Evolutionary conservation across 2,329 filamentous ascomycete genomes (phyloP).

Genomic region (Ophidiomyces ophidiicola): DNA sequence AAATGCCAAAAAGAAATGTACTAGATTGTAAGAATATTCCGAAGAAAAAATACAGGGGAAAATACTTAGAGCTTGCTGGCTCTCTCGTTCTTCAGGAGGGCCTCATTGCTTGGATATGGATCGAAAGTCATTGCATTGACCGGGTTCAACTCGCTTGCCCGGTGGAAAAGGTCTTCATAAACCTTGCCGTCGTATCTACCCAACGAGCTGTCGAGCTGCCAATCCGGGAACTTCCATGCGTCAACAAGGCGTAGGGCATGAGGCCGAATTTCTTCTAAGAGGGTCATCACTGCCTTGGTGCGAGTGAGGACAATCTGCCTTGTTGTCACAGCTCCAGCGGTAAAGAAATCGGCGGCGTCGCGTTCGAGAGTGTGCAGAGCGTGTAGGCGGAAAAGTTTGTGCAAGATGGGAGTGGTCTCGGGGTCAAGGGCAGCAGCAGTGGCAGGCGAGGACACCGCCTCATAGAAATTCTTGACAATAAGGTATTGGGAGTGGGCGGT

Average conservation of each 20-base stretch:
- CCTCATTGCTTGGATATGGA: conserved; percentile 53
- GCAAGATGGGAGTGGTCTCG: conserved; percentile 47
- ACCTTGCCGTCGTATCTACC: conserved; percentile 62
- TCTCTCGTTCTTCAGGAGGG: conserved; percentile 46
- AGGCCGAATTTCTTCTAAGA: conserved; percentile 59
- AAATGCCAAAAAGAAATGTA: not conserved
- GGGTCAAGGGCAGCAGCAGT: conserved; percentile 45
- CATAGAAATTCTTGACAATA: conserved; percentile 69
- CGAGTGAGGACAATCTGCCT: conserved; percentile 59
- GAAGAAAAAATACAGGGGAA: conserved; percentile 14
- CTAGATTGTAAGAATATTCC: not conserved
- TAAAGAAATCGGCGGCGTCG: conserved; percentile 61
- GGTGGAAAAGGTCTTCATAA: conserved; percentile 63
- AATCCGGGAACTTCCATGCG: conserved; percentile 65
- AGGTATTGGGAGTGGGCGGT: conserved; percentile 67
- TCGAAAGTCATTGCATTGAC: conserved; percentile 61
- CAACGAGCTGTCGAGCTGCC: conserved; percentile 60
- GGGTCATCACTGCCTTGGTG: conserved; percentile 54
- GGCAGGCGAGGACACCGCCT: conserved; percentile 46
- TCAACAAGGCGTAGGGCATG: conserved; percentile 62
- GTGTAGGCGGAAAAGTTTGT: conserved; percentile 55
- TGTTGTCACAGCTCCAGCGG: conserved; percentile 54
- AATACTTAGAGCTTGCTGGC: conserved; percentile 28
- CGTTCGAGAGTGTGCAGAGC: conserved; percentile 55
- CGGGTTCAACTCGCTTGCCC: conserved; percentile 60